These are phyloP conservation scores for Macaranga tanarius DNA, from an alignment of 441 rosid species.

Conservation along the genomic window DNA sequence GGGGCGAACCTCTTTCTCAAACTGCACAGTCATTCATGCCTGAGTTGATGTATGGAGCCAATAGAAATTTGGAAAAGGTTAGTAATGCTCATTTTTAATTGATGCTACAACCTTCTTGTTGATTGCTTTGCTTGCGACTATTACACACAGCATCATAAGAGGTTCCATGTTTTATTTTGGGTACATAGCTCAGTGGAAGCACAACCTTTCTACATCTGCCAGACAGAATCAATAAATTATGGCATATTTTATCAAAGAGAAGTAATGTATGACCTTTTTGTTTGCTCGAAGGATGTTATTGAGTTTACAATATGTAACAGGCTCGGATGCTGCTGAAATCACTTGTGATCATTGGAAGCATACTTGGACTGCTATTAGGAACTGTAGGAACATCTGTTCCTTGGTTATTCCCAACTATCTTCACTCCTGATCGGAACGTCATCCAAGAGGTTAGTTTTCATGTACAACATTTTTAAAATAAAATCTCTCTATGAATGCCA, in stretches of 20 bases:
- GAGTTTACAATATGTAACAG: conserved; percentile 25
- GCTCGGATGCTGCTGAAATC: conserved; percentile 85
- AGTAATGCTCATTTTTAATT: neutral
- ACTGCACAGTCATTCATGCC: conserved; percentile 98
- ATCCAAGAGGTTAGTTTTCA: conserved; percentile 57
- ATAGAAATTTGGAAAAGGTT: conserved; percentile 70
- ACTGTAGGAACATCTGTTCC: conserved; percentile 64
- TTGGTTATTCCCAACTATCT: conserved; percentile 66
- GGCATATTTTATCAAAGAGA: neutral
- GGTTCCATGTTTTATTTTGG: neutral
- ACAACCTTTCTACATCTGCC: no score
- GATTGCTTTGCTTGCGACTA: neutral
- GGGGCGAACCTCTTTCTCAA: conserved; percentile 96
- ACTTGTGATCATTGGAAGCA: conserved; percentile 68
- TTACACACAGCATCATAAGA: neutral
- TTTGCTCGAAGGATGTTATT: neutral
- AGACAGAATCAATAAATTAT: neutral
- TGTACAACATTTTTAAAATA: neutral
- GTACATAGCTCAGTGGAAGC: no score
- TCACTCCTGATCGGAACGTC: conserved; percentile 65
- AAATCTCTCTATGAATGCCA: neutral
- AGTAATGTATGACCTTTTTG: neutral
- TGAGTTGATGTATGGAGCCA: conserved; percentile 71
- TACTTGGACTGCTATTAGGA: conserved; percentile 66
- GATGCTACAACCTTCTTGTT: neutral